These are phyloP conservation scores for Aureobasidium sp. DNA, from an alignment of 2,329 filamentous ascomycete species.

Conservation along the genomic window DNA sequence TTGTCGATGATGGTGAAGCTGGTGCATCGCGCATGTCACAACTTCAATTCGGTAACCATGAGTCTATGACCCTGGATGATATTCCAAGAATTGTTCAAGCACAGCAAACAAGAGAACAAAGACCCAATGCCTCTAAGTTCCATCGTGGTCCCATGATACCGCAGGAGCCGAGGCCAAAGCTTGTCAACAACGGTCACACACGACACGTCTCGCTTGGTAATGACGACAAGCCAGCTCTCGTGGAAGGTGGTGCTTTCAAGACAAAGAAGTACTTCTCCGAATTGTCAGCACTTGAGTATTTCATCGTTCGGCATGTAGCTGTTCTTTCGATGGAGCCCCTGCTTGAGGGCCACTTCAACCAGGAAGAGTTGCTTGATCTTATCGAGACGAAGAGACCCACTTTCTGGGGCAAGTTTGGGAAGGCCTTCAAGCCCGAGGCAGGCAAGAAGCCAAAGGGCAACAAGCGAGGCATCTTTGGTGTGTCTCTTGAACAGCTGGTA, in stretches of 20 bases:
- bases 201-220: constrained; percentile 56
- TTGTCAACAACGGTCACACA: constrained; percentile 56
- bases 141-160: constrained; percentile 63
- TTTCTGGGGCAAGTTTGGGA: constrained; percentile 97
- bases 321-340: constrained; percentile 92
- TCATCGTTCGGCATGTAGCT: constrained; percentile 91
- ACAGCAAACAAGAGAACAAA: constrained; percentile 87
- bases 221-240: constrained; percentile 35
- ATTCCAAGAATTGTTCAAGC: constrained; percentile 94
- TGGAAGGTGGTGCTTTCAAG: constrained; percentile 42
- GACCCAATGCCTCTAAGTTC: constrained; percentile 71
- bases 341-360: constrained; percentile 81
- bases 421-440: constrained; percentile 57
- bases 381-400: constrained; percentile 91
- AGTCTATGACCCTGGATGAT: constrained; percentile 89
- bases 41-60: constrained; percentile 80
- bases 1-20: constrained; percentile 69
- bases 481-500: constrained; percentile 78
- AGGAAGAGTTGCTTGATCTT: constrained; percentile 84
- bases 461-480: constrained; percentile 90
- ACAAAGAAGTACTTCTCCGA: constrained; percentile 91
- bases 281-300: constrained; percentile 89
- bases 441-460: constrained; percentile 70
- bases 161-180: constrained; percentile 59
- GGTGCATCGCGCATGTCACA: constrained; percentile 61